These are phyloP conservation scores for Conticribra weissflogii DNA, from an alignment of 108 stramenopile genomes.

Conservation along the genomic window DNA sequence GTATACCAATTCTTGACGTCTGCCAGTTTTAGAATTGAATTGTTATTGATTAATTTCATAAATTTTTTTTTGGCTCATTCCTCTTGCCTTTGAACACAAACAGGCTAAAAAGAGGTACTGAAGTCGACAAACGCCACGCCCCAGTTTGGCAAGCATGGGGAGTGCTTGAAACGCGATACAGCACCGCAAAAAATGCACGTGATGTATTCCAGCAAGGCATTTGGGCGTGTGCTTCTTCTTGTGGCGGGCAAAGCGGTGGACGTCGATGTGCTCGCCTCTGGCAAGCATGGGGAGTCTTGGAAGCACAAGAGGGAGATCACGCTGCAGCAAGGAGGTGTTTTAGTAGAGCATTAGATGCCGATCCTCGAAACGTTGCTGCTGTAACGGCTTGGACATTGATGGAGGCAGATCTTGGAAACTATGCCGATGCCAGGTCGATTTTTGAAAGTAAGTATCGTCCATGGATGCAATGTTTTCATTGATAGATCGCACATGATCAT, in stretches of 20 bases:
- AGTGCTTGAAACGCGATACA: conserved; percentile 85
- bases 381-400: conserved; percentile 86
- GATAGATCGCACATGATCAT: no score
- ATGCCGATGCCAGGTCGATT: conserved; percentile 67
- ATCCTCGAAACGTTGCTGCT: conserved; percentile 82
- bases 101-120: conserved; percentile 67
- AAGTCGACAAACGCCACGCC: conserved; percentile 84
- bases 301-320: conserved; percentile 76
- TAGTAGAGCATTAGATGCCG: conserved; percentile 86
- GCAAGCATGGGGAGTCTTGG: conserved; percentile 93
- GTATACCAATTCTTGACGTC: no score
- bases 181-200: conserved; percentile 71
- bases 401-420: conserved; percentile 77
- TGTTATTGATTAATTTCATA: no score
- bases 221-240: conserved; percentile 84
- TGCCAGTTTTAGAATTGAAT: no score
- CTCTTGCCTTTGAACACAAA: neutral
- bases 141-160: conserved; percentile 93
- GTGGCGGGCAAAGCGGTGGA: conserved; percentile 86
- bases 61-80: conserved; percentile 1
- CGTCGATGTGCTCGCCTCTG: conserved; percentile 82
- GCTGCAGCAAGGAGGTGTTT: conserved; percentile 86
- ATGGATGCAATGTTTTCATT: no score
- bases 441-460: conserved; percentile 56
- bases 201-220: conserved; percentile 90